phyloP scores from a whole-genome alignment of 768 basidiomycete species.

The Russula dissimulans region DNA sequence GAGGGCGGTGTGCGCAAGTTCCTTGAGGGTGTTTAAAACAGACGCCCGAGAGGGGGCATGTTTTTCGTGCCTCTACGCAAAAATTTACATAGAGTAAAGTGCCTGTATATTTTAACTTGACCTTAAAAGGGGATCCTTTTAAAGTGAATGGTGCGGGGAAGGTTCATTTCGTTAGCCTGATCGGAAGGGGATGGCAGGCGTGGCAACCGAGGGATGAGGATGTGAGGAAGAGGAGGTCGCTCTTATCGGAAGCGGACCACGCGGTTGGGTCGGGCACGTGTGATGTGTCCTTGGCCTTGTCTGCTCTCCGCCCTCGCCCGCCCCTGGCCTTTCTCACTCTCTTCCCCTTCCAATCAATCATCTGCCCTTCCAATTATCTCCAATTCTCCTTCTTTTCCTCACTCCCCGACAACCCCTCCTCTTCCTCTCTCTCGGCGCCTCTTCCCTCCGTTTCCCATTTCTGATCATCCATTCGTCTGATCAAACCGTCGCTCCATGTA shows the following conservation, averaged over 20 bases:
- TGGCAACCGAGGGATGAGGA: no score
- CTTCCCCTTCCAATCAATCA: background rate
- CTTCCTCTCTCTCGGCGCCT: background rate
- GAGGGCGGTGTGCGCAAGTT: conserved; percentile 25
- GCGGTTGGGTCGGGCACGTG: no score
- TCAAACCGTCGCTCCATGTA: conserved; percentile 5
- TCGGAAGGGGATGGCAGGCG: no score
- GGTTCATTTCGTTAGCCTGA: background rate
- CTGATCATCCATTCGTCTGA: conserved; percentile 1
- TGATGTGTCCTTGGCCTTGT: no score
- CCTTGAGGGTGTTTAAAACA: conserved; percentile 19
- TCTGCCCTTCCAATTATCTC: background rate
- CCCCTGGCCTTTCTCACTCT: background rate
- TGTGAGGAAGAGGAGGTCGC: no score
- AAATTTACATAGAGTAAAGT: background rate
- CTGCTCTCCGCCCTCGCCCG: no score
- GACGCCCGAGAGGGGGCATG: background rate
- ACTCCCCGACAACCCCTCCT: no score
- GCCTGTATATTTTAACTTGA: background rate
- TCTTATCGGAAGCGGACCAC: no score
- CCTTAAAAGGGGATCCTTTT: background rate
- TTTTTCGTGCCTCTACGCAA: no score
- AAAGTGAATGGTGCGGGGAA: background rate
- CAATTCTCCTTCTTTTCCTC: background rate
- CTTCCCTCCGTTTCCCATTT: background rate